Evolutionary conservation across 257 asterid genomes (phyloP).

Genomic region (Nicotiana tomentosiformis): DNA sequence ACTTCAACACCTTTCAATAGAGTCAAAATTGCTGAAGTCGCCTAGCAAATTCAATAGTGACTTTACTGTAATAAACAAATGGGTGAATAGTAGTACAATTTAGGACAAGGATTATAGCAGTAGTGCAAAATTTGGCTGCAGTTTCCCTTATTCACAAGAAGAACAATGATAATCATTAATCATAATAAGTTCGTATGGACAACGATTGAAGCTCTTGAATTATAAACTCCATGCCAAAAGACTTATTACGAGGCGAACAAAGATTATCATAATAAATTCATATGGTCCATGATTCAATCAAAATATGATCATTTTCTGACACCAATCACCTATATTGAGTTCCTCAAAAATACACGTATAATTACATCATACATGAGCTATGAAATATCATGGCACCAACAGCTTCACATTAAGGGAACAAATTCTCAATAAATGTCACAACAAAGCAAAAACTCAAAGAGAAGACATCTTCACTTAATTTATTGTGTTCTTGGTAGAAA

Average conservation of each 20-base stretch:
- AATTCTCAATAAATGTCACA: background rate
- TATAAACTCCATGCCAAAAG: background rate
- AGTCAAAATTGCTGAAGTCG: background rate
- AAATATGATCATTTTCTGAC: background rate
- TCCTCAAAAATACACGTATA: background rate
- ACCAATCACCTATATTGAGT: background rate
- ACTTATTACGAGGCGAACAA: background rate
- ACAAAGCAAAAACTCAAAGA: conserved; percentile 6
- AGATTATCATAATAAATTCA: background rate
- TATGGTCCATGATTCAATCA: background rate
- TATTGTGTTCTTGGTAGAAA: conserved; percentile 16
- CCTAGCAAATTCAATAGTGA: background rate
- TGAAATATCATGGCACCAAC: background rate
- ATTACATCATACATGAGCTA: background rate
- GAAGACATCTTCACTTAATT: conserved; percentile 13
- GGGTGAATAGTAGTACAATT: too few relatives aligned
- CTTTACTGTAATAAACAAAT: background rate
- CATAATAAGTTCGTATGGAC: background rate
- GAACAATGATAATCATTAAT: background rate
- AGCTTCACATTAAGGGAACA: background rate
- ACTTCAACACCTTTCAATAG: background rate
- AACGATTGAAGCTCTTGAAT: background rate
- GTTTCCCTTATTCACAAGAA: background rate
- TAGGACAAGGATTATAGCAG: too few relatives aligned
- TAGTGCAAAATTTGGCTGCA: background rate